phyloP scores from a whole-genome alignment of 2,329 filamentous ascomycete genomes.

The Fusarium multiceps region DNA sequence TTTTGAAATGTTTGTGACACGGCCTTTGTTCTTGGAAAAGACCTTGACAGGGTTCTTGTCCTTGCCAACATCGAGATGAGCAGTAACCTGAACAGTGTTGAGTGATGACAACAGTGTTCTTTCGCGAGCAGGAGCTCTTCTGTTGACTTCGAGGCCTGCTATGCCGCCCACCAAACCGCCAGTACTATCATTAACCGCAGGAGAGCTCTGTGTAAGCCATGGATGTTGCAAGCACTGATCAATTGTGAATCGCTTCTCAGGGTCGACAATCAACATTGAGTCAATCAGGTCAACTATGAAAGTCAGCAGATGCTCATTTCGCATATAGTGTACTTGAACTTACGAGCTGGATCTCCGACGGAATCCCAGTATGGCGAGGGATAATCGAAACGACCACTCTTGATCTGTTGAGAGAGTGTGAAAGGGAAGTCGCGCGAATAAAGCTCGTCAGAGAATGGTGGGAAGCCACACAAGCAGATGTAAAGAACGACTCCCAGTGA shows the following conservation, averaged over 20 bases:
- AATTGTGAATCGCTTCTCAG: slow-evolving; percentile 84
- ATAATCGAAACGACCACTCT: slow-evolving; percentile 88
- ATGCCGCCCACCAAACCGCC: slow-evolving; percentile 92
- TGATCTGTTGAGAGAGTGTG: slow-evolving; percentile 91
- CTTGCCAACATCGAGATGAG: slow-evolving; percentile 65
- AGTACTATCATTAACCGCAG: slow-evolving; percentile 83
- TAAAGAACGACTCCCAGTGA: slow-evolving; percentile 97
- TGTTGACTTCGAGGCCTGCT: slow-evolving; percentile 82
- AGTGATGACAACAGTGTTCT: slow-evolving; percentile 85
- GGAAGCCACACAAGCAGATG: slow-evolving; percentile 96
- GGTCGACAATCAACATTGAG: slow-evolving; percentile 90
- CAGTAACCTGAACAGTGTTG: slow-evolving; percentile 74
- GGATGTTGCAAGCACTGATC: slow-evolving; percentile 92
- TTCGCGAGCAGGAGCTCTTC: slow-evolving; percentile 82
- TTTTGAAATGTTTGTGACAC: slow-evolving; percentile 54
- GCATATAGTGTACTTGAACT: slow-evolving; percentile 41
- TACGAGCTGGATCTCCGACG: slow-evolving; percentile 74
- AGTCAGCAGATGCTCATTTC: slow-evolving; percentile 4
- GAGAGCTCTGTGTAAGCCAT: slow-evolving; percentile 76
- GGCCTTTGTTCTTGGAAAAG: slow-evolving; percentile 74
- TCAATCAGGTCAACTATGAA: slow-evolving; percentile 85
- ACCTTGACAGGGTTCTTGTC: slow-evolving; percentile 75
- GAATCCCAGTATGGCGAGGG: slow-evolving; percentile 89
- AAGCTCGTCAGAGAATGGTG: slow-evolving; percentile 95
- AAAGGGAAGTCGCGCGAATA: slow-evolving; percentile 85